These are phyloP conservation scores for Penicillium crustosum DNA, from an alignment of 2,329 filamentous ascomycete genomes.

Conservation along the genomic window DNA sequence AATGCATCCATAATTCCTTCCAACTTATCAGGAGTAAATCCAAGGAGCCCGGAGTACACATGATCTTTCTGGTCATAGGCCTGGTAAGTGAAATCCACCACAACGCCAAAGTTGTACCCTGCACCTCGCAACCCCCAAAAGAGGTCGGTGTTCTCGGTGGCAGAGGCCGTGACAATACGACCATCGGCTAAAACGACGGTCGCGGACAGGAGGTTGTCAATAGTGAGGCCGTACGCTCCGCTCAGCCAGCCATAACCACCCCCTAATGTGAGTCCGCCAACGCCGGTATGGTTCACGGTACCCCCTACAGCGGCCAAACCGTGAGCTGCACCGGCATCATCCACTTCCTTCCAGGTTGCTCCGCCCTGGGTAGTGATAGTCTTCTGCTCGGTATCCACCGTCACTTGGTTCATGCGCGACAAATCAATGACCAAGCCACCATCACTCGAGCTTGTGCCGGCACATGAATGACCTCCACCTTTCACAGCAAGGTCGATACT, in stretches of 20 bases:
- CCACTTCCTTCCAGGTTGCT: constrained; percentile 57
- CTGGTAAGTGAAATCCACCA: constrained; percentile 46
- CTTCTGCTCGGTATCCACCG: constrained; percentile 48
- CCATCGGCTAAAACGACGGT: constrained; percentile 46
- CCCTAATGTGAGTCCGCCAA: constrained; percentile 59
- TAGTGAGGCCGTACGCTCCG: constrained; percentile 55
- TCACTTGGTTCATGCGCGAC: constrained; percentile 52
- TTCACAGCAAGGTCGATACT: constrained; percentile 30
- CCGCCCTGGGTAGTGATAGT: constrained; percentile 55
- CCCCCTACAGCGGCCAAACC: constrained; percentile 61
- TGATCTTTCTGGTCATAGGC: constrained; percentile 34
- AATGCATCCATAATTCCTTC: constrained; percentile 25
- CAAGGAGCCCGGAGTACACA: constrained; percentile 38
- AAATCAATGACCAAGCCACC: constrained; percentile 61
- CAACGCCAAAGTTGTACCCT: constrained; percentile 49
- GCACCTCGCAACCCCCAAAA: constrained; percentile 52
- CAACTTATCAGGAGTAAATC: constrained; percentile 27
- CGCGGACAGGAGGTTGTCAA: constrained; percentile 50
- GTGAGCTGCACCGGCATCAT: constrained; percentile 52
- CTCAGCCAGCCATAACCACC: constrained; percentile 61
- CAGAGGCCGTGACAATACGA: constrained; percentile 39
- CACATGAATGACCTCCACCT: constrained; percentile 49
- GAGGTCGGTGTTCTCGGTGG: constrained; percentile 48
- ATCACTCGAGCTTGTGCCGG: constrained; percentile 53
- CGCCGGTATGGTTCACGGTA: constrained; percentile 62